Conservation (phyloP, 2,329 filamentous ascomycete genomes). For the Colletotrichum caudatum region DNA sequence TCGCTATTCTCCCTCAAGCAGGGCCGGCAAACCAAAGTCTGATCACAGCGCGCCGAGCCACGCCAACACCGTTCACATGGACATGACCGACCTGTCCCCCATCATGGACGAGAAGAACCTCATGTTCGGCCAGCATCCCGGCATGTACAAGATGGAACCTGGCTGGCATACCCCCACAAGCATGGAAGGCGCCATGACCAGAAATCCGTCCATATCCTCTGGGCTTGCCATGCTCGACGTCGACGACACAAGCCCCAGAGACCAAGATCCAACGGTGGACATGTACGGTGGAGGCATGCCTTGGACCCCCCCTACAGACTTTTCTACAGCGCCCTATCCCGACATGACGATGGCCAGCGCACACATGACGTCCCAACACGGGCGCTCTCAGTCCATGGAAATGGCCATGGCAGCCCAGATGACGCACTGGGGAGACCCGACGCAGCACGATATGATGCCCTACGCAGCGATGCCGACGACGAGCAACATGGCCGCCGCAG, state of each 20-base stretch:
- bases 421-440: constrained; percentile 48
- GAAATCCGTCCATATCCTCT: constrained; percentile 51
- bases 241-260: constrained; percentile 46
- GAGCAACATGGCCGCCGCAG: constrained; percentile 50
- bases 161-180: constrained; percentile 55
- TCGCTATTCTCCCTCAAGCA: constrained; percentile 64
- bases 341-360: constrained; percentile 50
- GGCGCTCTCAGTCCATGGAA: constrained; percentile 54
- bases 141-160: constrained; percentile 53
- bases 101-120: constrained; percentile 48
- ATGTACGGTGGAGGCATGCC: constrained; percentile 54
- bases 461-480: constrained; percentile 53
- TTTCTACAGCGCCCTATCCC: constrained; percentile 49
- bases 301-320: constrained; percentile 55
- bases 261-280: constrained; percentile 45
- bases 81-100: constrained; percentile 45
- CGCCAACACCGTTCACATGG: constrained; percentile 43
- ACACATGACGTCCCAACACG: constrained; percentile 46
- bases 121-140: constrained; percentile 47
- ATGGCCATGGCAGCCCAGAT: constrained; percentile 48
- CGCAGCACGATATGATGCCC: constrained; percentile 49
- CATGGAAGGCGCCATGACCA: constrained; percentile 51
- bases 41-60: constrained; percentile 44
- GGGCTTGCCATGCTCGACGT: constrained; percentile 49
- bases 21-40: constrained; percentile 62